A percentile compares a stretch with the other conserved stretches of the same genome.
Evolutionary conservation across 208 protist species (phyloP).

Genomic region (Wallacemonas sp.): DNA sequence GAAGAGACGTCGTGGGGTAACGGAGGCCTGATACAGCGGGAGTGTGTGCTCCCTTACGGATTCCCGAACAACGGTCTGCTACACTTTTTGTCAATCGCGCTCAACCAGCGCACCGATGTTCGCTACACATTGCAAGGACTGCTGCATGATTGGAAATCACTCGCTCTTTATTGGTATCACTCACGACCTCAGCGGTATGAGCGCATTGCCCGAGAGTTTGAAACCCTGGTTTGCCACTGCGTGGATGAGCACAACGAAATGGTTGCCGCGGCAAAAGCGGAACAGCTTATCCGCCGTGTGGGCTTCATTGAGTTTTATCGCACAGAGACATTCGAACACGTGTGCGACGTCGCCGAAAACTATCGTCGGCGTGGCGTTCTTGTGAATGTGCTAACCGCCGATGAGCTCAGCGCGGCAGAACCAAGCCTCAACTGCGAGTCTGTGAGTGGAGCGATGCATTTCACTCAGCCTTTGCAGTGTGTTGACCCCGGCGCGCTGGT

Average conservation of each 20-base stretch:
- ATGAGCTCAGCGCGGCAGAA: conserved; percentile 3
- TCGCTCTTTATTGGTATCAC: conserved; percentile 24
- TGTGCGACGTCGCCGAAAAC: conserved; percentile 1
- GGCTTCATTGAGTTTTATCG: conserved; percentile 22
- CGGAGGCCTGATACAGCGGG: conserved; percentile 17
- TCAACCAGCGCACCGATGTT: conserved; percentile 18
- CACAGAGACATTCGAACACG: not conserved
- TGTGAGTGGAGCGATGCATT: conserved; percentile 13
- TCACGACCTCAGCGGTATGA: conserved; percentile 12
- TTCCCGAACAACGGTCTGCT: conserved; percentile 17
- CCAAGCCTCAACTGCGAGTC: conserved; percentile 3
- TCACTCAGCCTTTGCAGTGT: conserved; percentile 10
- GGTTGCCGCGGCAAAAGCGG: conserved; percentile 7
- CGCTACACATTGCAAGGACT: conserved; percentile 11
- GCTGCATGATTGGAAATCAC: conserved; percentile 7
- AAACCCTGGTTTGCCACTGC: conserved; percentile 14
- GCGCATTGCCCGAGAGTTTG: conserved; percentile 8
- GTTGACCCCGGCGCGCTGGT: conserved; percentile 17
- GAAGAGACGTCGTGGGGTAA: conserved; percentile 28
- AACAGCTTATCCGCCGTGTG: conserved; percentile 9
- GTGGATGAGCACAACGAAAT: conserved; percentile 17
- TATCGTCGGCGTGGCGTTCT: conserved; percentile 3
- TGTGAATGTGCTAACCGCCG: not conserved
- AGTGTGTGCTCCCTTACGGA: conserved; percentile 9
- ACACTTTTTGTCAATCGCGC: conserved; percentile 7